These are phyloP conservation scores for Artemisia tridentata DNA, from an alignment of 129 eudicot species.

Conservation along the genomic window DNA sequence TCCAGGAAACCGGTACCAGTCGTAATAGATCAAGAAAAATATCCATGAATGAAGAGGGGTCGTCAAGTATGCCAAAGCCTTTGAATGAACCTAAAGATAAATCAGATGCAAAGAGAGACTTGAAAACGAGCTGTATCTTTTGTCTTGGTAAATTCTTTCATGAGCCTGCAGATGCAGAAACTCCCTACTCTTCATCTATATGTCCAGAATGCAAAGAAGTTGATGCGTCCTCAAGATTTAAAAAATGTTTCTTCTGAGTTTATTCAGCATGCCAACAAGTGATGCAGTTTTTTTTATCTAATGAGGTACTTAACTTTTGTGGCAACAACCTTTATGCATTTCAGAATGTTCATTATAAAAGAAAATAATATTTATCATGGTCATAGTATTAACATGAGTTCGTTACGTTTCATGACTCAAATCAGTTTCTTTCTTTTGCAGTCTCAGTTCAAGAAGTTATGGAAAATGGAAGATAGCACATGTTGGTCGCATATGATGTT, in stretches of 20 bases:
- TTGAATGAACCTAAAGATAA: conserved; percentile 5
- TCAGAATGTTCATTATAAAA: background rate
- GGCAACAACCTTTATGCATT: background rate
- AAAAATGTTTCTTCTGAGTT: background rate
- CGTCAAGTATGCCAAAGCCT: conserved; percentile 7
- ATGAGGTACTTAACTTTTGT: background rate
- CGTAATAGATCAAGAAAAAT: background rate
- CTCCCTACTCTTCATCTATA: background rate
- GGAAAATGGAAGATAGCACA: conserved; percentile 4
- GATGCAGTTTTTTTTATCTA: conserved; percentile 16
- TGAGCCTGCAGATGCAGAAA: conserved; percentile 21
- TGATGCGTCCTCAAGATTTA: background rate
- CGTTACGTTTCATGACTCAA: background rate
- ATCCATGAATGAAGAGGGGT: background rate
- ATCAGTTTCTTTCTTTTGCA: conserved; percentile 14
- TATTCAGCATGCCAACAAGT: conserved; percentile 15
- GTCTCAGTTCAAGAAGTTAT: conserved; percentile 16
- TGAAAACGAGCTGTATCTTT: conserved; percentile 27
- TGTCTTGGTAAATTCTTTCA: conserved; percentile 23
- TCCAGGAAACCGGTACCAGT: background rate
- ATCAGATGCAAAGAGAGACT: conserved; percentile 2
- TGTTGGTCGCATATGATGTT: background rate
- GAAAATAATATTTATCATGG: background rate
- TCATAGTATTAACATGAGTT: background rate
- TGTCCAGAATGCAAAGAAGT: conserved; percentile 22